Evolutionary conservation across 164 flowering plant genomes (phyloP).

Genomic region (Euptelea pleiosperma): DNA sequence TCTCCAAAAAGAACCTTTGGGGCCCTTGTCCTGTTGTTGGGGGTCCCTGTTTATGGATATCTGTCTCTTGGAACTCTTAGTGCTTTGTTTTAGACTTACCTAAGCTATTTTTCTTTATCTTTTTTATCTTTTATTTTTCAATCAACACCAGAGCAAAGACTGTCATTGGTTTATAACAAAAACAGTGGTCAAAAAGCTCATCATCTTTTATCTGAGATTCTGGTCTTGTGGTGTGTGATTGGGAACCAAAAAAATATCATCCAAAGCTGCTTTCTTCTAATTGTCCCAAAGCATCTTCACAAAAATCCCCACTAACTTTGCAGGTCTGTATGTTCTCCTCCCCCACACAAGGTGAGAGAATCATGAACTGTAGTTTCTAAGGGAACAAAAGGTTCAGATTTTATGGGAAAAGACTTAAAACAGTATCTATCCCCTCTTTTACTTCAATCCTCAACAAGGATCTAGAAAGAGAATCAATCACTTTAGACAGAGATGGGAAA

Average conservation of each 20-base stretch:
- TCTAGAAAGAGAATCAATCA: constrained; percentile 20
- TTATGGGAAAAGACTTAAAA: too few relatives aligned
- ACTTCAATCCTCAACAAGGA: too few relatives aligned
- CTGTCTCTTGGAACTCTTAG: constrained; percentile 25
- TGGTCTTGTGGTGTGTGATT: constrained; percentile 53
- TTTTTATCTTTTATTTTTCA: constrained; percentile 5
- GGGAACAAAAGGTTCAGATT: constrained; percentile 2
- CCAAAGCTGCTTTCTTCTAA: constrained; percentile 37
- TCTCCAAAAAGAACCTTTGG: constrained; percentile 21
- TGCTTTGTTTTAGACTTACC: constrained; percentile 28
- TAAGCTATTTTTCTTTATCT: constrained; percentile 11
- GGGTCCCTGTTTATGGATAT: constrained; percentile 41
- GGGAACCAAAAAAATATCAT: constrained; percentile 42
- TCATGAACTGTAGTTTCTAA: constrained; percentile 18
- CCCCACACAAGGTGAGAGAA: constrained; percentile 6
- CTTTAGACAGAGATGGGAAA: constrained; percentile 29
- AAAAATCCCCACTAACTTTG: background rate
- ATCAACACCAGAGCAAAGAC: constrained; percentile 14
- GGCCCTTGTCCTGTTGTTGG: constrained; percentile 47
- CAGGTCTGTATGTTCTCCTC: constrained; percentile 11
- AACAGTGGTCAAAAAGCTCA: constrained; percentile 41
- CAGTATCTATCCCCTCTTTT: too few relatives aligned
- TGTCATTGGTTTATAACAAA: constrained; percentile 19
- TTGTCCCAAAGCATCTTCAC: constrained; percentile 19
- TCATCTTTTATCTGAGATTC: constrained; percentile 54